Evolutionary conservation across 306 rosid species (phyloP).

Genomic region (Senna tora): DNA sequence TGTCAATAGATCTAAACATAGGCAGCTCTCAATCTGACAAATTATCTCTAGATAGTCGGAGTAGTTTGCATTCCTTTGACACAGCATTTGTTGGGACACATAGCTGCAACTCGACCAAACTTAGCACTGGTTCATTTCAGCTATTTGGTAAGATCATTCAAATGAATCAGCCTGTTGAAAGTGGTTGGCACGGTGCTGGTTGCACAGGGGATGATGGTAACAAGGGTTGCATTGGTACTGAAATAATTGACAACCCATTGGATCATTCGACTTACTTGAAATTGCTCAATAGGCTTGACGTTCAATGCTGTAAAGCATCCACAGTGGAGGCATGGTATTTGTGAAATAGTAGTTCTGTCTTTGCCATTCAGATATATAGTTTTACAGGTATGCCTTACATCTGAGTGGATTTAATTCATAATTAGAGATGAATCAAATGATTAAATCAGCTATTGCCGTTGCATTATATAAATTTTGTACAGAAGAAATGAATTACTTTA

Average conservation of each 20-base stretch:
- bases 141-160: conserved; percentile 71
- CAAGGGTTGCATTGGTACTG: conserved; percentile 40
- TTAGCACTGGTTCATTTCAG: conserved; percentile 51
- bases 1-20: conserved; percentile 63
- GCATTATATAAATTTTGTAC: neutral
- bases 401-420: conserved; percentile 27
- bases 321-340: conserved; percentile 44
- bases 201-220: conserved; percentile 43
- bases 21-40: conserved; percentile 60
- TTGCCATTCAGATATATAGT: conserved; percentile 48
- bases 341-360: conserved; percentile 49
- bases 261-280: conserved; percentile 49
- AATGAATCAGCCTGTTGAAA: conserved; percentile 47
- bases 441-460: neutral
- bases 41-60: conserved; percentile 64
- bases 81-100: conserved; percentile 49
- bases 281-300: conserved; percentile 51
- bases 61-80: conserved; percentile 57
- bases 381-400: conserved; percentile 61
- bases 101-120: conserved; percentile 46
- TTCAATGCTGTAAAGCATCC: conserved; percentile 44
- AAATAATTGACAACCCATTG: conserved; percentile 36
- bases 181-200: conserved; percentile 44
- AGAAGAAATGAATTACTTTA: neutral
- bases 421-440: conserved; percentile 5